Evolutionary conservation across 768 basidiomycete species (phyloP).

Genomic region (Fomitopsis serialis): DNA sequence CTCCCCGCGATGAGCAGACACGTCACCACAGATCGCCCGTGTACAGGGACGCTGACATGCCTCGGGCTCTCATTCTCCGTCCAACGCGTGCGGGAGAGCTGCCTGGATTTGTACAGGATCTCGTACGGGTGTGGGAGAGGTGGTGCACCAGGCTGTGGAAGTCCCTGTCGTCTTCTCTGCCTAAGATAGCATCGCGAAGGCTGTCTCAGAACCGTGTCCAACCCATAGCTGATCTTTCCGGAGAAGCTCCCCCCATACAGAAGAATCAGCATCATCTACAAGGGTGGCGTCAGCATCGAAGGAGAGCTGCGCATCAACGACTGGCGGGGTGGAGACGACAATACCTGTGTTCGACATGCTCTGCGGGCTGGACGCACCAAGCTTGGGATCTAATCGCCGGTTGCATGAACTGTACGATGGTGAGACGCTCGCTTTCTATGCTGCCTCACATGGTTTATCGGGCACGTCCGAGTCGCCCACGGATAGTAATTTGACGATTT

Average conservation of each 20-base stretch:
- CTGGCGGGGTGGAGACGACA: too few species aligned
- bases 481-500: too few species aligned
- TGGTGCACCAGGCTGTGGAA: constrained; percentile 41
- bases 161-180: constrained; percentile 42
- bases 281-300: constrained; percentile 13
- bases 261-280: constrained; percentile 85
- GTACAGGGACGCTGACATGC: constrained; percentile 79
- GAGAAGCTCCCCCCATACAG: constrained; percentile 85
- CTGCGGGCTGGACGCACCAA: too few species aligned
- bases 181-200: constrained; percentile 73
- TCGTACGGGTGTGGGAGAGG: constrained; percentile 89
- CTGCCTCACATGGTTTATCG: too few species aligned
- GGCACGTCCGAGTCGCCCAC: too few species aligned
- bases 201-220: constrained; percentile 76
- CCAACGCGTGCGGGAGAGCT: constrained; percentile 78
- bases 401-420: too few species aligned
- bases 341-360: too few species aligned
- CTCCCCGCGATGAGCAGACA: constrained; percentile 86
- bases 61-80: constrained; percentile 65
- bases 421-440: too few species aligned
- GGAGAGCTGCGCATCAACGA: too few species aligned
- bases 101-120: constrained; percentile 87
- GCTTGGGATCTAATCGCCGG: too few species aligned
- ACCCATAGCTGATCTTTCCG: constrained; percentile 85
- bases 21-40: constrained; percentile 83